Conservation (phyloP, 2,329 filamentous ascomycete species). For the Claviceps fusiformis region DNA sequence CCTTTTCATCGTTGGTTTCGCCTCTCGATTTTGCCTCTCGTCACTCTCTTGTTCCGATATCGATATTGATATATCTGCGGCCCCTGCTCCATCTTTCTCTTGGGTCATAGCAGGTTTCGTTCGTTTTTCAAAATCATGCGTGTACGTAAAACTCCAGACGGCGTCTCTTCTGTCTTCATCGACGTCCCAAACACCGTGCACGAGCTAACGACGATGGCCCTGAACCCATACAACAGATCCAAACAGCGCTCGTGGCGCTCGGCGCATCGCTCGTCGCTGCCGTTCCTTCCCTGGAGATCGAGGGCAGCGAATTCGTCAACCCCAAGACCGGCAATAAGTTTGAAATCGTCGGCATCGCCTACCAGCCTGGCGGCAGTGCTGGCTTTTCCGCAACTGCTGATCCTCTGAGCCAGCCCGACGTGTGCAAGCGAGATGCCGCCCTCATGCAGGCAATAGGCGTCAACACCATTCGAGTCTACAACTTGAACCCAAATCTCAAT, state of each 20-base stretch:
- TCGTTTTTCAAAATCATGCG: slow-evolving; percentile 7
- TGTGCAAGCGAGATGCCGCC: slow-evolving; percentile 51
- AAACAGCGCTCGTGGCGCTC: slow-evolving; percentile 36
- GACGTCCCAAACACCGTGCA: background rate
- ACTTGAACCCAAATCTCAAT: slow-evolving; percentile 51
- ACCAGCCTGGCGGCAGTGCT: slow-evolving; percentile 53
- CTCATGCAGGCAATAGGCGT: slow-evolving; percentile 51
- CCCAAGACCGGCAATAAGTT: slow-evolving; percentile 44
- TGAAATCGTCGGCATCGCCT: slow-evolving; percentile 54
- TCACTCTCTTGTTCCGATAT: slow-evolving; percentile 9
- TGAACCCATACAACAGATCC: slow-evolving; percentile 17
- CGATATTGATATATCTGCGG: too few species aligned
- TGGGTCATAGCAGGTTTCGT: background rate
- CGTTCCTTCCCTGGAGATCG: slow-evolving; percentile 41
- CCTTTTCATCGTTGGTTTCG: background rate
- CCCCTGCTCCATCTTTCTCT: background rate
- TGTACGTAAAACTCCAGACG: slow-evolving; percentile 5
- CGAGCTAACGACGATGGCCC: slow-evolving; percentile 3
- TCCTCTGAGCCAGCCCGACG: slow-evolving; percentile 43
- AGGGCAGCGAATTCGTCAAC: slow-evolving; percentile 48
- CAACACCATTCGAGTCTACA: slow-evolving; percentile 59
- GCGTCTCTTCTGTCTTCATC: too few species aligned
- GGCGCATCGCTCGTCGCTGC: slow-evolving; percentile 40
- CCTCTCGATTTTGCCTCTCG: slow-evolving; percentile 8
- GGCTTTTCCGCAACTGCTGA: slow-evolving; percentile 43